Percentiles rank a stretch among this genome's conserved stretches.
phyloP scores from a whole-genome alignment of 495 filamentous ascomycete genomes.

The Aspergillus steynii region DNA sequence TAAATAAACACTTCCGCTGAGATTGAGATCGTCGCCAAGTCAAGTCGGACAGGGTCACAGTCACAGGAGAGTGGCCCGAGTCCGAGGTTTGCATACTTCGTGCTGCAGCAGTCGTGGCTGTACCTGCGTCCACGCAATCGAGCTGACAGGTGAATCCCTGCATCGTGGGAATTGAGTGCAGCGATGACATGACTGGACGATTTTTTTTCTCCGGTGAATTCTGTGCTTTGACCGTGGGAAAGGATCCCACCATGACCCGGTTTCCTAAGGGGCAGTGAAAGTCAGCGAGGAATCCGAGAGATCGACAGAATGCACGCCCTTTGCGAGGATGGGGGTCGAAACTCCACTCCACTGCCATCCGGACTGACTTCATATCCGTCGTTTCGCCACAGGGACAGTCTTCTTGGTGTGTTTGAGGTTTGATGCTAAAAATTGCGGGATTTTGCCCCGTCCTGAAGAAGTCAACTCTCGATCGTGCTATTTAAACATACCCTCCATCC shows the following conservation, averaged over 20 bases:
- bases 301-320: slow-evolving; percentile 12
- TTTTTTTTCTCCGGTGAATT: no score
- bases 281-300: slow-evolving; percentile 7
- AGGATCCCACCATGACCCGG: not conserved
- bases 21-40: not conserved
- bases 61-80: not conserved
- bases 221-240: no score
- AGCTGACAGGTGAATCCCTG: not conserved
- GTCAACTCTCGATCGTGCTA: not conserved
- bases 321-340: slow-evolving; percentile 1
- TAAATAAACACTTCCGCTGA: not conserved
- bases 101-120: not conserved
- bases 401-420: not conserved
- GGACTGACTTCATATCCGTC: not conserved
- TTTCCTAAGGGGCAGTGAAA: not conserved
- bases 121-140: not conserved
- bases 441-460: not conserved
- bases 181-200: not conserved
- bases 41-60: not conserved
- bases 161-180: not conserved
- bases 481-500: slow-evolving; percentile 1
- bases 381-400: slow-evolving; percentile 2
- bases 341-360: slow-evolving; percentile 4
- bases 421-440: slow-evolving; percentile 1
- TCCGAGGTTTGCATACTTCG: not conserved